phyloP scores from a whole-genome alignment of 768 basidiomycete genomes.

The Exidia glandulosa region DNA sequence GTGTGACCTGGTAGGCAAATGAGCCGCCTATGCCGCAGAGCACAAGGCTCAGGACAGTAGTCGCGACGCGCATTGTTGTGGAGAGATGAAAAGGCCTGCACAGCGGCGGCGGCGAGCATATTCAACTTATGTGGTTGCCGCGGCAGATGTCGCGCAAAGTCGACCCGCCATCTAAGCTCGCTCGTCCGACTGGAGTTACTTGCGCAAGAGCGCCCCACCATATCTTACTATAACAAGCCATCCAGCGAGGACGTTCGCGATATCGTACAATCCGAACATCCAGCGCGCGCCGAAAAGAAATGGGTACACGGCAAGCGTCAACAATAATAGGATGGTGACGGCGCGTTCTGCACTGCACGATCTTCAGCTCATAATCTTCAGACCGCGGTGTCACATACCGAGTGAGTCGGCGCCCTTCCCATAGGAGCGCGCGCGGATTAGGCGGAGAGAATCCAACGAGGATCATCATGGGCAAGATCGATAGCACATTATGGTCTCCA shows the following conservation, averaged over 20 bases:
- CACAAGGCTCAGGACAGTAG: too few relatives aligned
- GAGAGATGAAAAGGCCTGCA: too few relatives aligned
- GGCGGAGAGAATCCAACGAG: conserved; percentile 52
- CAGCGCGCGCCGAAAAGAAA: conserved; percentile 58
- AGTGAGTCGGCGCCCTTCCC: conserved; percentile 9
- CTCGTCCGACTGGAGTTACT: not conserved
- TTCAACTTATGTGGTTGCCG: too few relatives aligned
- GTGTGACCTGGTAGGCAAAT: conserved; percentile 51
- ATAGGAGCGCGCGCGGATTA: conserved; percentile 28
- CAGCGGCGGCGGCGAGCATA: too few relatives aligned
- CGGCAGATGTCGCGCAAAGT: not conserved
- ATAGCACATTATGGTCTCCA: conserved; percentile 49
- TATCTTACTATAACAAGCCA: conserved; percentile 26
- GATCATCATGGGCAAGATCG: conserved; percentile 44
- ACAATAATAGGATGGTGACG: not conserved
- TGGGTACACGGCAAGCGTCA: conserved; percentile 17
- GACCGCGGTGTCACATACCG: not conserved
- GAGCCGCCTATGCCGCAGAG: too few relatives aligned
- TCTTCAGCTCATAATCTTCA: not conserved
- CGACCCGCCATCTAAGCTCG: not conserved
- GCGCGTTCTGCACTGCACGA: not conserved
- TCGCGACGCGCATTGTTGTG: too few relatives aligned
- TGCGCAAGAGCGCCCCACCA: not conserved
- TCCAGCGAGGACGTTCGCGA: conserved; percentile 36
- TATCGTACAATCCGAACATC: conserved; percentile 58